phyloP scores from a whole-genome alignment of 2,329 filamentous ascomycete species.

The Diaporthe sp. region DNA sequence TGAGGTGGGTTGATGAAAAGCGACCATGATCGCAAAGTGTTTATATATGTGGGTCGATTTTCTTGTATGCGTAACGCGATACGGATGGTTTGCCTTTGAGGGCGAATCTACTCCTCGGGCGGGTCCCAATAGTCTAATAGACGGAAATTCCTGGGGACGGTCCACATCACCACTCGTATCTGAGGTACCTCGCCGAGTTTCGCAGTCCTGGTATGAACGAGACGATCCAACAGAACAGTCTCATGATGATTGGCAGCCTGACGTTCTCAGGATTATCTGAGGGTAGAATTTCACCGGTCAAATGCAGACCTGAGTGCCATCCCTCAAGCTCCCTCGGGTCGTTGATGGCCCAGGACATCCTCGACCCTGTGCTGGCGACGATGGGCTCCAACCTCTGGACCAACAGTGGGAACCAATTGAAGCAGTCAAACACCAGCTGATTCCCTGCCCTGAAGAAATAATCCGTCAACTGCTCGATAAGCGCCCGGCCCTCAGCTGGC shows the following conservation, averaged over 20 bases:
- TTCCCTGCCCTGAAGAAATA: conserved; percentile 22
- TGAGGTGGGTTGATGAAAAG: background rate
- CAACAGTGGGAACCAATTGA: conserved; percentile 11
- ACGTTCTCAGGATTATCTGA: conserved; percentile 9
- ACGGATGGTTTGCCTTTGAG: background rate
- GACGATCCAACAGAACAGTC: conserved; percentile 6
- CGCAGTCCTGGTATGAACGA: conserved; percentile 27
- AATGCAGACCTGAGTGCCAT: background rate
- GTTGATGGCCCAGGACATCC: conserved; percentile 25
- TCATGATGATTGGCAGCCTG: background rate
- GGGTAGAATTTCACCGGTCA: conserved; percentile 16
- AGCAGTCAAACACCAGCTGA: conserved; percentile 33
- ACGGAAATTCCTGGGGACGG: background rate
- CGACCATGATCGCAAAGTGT: background rate
- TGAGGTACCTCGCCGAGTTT: background rate
- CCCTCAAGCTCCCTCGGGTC: conserved; percentile 26
- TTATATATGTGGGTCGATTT: background rate
- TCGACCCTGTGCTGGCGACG: conserved; percentile 21
- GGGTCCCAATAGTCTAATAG: conserved; percentile 9
- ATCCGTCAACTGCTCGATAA: conserved; percentile 27
- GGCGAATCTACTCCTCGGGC: background rate
- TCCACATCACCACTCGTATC: conserved; percentile 30
- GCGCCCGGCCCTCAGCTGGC: conserved; percentile 5
- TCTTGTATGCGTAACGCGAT: background rate
- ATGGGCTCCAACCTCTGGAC: conserved; percentile 29